Evolutionary conservation across 345 rosid genomes (phyloP), one percentile per base, ranked within the genome.

Genomic region (Heritiera littoralis): DNA sequence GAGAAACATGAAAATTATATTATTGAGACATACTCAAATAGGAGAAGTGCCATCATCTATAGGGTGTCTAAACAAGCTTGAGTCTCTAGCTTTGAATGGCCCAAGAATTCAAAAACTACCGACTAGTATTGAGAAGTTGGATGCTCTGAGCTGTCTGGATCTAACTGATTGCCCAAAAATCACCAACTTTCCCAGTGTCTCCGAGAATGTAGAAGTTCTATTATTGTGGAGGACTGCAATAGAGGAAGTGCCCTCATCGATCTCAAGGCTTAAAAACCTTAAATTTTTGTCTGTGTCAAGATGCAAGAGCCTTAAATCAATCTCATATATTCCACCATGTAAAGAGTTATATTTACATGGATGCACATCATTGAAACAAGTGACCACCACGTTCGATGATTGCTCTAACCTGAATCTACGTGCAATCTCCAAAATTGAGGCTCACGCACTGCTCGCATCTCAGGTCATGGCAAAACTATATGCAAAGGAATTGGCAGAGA

Each of bases 1-100:
- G 0, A 54, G 0, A 1, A 15, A 15, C n/a, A 0, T 54, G 5
- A 52, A 3, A 52, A 1, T 2, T 0, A 15, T 17, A 5, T 0
- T 2, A 54, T 54, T 54, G 7, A 15, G 58, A 3, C 3, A 5
- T n/a, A 54, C 58, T 54, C 20, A 5, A 54, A 54, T 17, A 54
- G 58, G 15, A 54, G 20, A 17, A 54, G 58, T 54, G 7, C 58
- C 58, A 12, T 54, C 58, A 54, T 54, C 20, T 0, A 54, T 54
- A 3, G 2, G 58, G 20, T 15, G n/a, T 5, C 58, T 15, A 6
- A 17, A 54, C 1, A 5, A 15, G 15, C 58, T 54, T 14, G 7
- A 56, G 2, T 2, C 2, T 56, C 30, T 56, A 56, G 4, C n/a
- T 7, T 18, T n/a, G 61, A 7, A 11, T n/a, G 11, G 61, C 23